Conservation (phyloP, 441 rosid species). For the Mallotus repandus region DNA sequence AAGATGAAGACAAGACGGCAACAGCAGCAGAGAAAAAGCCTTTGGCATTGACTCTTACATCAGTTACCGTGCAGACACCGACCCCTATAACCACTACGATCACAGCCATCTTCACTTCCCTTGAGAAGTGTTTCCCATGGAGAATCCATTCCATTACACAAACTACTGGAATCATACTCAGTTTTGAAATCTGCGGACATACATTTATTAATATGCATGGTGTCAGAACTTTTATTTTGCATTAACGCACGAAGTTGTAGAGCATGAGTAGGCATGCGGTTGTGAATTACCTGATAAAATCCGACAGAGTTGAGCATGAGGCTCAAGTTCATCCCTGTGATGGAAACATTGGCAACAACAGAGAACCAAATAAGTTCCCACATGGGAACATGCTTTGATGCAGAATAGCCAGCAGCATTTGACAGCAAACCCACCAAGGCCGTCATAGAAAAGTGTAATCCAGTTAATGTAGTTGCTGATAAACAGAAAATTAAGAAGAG, state of each 20-base stretch:
- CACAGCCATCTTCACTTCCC: constrained; percentile 73
- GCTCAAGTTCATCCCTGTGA: constrained; percentile 90
- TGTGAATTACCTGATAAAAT: constrained; percentile 68
- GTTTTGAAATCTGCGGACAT: constrained; percentile 65
- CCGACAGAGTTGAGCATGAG: constrained; percentile 98
- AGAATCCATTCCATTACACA: constrained; percentile 94
- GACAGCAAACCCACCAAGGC: constrained; percentile 87
- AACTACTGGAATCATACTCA: constrained; percentile 96
- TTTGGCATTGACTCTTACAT: constrained; percentile 84
- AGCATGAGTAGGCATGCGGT: no score
- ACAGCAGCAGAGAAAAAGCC: constrained; percentile 79
- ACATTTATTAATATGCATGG: no score
- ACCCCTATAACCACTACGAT: constrained; percentile 87
- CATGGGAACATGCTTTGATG: constrained; percentile 70
- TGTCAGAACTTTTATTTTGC: no score
- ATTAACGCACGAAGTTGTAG: no score
- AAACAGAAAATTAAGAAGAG: neutral
- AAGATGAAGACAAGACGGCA: constrained; percentile 80
- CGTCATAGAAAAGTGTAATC: constrained; percentile 88
- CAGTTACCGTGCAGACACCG: constrained; percentile 97
- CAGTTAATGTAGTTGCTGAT: constrained; percentile 87
- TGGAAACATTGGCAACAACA: constrained; percentile 74
- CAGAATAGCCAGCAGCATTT: constrained; percentile 78
- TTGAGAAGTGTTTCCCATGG: constrained; percentile 74
- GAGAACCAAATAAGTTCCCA: constrained; percentile 99